phyloP scores from a whole-genome alignment of 441 rosid species.

The Gossypium schwendimanii region DNA sequence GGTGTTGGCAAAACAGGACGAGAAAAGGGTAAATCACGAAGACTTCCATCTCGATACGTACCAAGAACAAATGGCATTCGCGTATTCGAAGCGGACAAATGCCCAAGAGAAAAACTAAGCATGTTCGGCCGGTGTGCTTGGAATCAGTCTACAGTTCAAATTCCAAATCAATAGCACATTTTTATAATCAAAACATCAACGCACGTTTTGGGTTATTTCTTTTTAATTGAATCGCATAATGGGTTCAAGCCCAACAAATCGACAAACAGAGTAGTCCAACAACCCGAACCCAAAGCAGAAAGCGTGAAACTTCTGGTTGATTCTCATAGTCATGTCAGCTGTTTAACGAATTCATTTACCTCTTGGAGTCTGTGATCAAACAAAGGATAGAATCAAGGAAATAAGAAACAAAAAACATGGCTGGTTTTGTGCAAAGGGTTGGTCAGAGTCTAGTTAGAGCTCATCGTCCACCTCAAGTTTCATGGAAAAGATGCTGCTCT shows the following conservation, averaged over 20 bases:
- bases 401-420: conserved; percentile 17
- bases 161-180: not conserved
- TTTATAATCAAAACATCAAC: not conserved
- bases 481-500: conserved; percentile 21
- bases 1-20: conserved; percentile 6
- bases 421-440: conserved; percentile 19
- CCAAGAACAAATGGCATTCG: conserved; percentile 32
- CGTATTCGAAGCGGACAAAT: conserved; percentile 24
- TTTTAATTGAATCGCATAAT: not conserved
- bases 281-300: not conserved
- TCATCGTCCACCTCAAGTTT: conserved; percentile 15
- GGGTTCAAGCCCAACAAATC: not conserved
- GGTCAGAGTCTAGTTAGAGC: conserved; percentile 14
- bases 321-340: not conserved
- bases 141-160: not conserved
- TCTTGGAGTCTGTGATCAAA: not conserved
- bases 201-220: not conserved
- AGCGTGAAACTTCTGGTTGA: conserved; percentile 7
- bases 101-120: conserved; percentile 2
- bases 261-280: not conserved
- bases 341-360: not conserved
- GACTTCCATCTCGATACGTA: conserved; percentile 24
- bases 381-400: not conserved
- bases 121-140: conserved; percentile 14
- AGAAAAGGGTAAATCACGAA: conserved; percentile 2